Evolutionary conservation across 2,329 filamentous ascomycete species (phyloP), one percentile per base, ranked within the genome.

Genomic region (Arthrobotrys iridis): DNA sequence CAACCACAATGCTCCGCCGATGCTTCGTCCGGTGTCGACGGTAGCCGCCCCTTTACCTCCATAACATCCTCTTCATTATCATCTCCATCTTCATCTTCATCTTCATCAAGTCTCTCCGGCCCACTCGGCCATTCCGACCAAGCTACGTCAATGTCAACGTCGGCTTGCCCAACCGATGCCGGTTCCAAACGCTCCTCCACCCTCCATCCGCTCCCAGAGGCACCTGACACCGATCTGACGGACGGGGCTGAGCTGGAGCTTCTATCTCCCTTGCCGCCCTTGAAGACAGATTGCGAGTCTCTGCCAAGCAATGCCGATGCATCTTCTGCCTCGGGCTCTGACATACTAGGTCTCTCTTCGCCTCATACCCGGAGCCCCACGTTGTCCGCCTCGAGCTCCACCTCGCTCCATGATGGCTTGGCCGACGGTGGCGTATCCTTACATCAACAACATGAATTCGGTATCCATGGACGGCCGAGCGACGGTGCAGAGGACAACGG

Each of bases 1-100:
- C 71, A 43, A 15, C 24, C 57, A 50, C 71, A 68, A 75, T 75
- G 71, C 71, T 75, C 71, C 71, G 71, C 63, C 71, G 71, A 68
- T 68, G 26, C 71, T 64, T 68, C 41, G 46, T 55, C 46, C 57
- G 41, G 71, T 75, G 58, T 75, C 71, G 71, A 75, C 71, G 71
- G 71, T 68, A 75, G 71, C 71, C 55, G 22, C 3, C 22, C 57
- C 24, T n/a, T 43, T 43, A 15, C 4, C 57, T 10, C 6, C 11
- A n/a, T 26, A 20, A 5, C 26, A n/a, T 52, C 28, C 28, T 33
- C 28, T n/a, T 7, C 48, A 33, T 30, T 20, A 10, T 55, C 26
- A 13, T 30, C 48, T 6, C 2, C 40, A 1, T 46, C 57, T 62
- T 28, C 45, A 37, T 35, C 58, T 2, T 30, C 58, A n/a, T 45